Evolutionary conservation across 352 stramenopile species (phyloP).

Genomic region (Elongisporangium prolatum): DNA sequence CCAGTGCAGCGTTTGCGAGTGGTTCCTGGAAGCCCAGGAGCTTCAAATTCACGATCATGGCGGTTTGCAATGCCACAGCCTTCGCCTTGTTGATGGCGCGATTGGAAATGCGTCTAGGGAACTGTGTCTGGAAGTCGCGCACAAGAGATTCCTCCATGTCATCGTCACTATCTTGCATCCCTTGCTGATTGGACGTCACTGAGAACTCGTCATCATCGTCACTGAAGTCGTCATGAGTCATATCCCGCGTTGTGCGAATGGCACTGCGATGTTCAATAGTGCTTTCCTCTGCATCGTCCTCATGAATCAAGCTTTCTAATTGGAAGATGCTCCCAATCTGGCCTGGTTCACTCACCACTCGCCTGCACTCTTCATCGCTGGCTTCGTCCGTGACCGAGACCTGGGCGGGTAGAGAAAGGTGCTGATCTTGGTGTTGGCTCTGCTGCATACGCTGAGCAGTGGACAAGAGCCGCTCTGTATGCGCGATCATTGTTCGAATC

Average conservation of each 20-base stretch:
- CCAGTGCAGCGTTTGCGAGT: conserved; percentile 37
- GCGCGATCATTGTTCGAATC: background rate
- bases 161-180: background rate
- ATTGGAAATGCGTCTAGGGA: conserved; percentile 25
- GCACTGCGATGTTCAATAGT: background rate
- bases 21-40: conserved; percentile 44
- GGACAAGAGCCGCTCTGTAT: background rate
- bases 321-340: background rate
- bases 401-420: background rate
- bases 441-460: background rate
- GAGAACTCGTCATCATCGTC: background rate
- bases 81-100: conserved; percentile 61
- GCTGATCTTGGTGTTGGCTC: background rate
- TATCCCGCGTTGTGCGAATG: background rate
- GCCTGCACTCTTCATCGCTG: background rate
- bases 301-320: background rate
- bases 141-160: background rate
- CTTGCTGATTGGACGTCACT: background rate
- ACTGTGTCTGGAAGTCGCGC: background rate
- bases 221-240: background rate
- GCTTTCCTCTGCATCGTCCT: background rate
- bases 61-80: conserved; percentile 45
- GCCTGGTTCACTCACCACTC: background rate
- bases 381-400: background rate
- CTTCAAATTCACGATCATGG: conserved; percentile 46